phyloP scores from a whole-genome alignment of 2,329 filamentous ascomycete species.

The Diplodia corticola region DNA sequence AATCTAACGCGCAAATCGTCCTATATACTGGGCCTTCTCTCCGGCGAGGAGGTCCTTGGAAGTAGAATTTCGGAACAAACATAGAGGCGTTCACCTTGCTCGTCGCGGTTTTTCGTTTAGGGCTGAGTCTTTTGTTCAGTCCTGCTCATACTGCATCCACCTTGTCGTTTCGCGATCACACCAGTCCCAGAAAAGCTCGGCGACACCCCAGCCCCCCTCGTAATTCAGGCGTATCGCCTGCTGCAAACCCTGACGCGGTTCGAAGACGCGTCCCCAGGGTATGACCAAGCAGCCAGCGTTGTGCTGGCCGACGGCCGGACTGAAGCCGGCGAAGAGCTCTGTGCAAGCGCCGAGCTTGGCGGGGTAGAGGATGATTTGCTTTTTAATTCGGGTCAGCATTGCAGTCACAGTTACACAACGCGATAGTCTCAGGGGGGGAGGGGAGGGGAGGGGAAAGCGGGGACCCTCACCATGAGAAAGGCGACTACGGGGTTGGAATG shows the following conservation, averaged over 20 bases:
- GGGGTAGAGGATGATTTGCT: constrained; percentile 17
- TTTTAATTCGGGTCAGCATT: background rate
- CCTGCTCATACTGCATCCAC: constrained; percentile 25
- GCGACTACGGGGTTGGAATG: constrained; percentile 25
- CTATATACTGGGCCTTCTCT: background rate
- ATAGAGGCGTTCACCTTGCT: background rate
- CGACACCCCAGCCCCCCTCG: constrained; percentile 43
- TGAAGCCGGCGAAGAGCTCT: constrained; percentile 21
- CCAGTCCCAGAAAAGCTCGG: constrained; percentile 46
- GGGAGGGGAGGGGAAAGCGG: background rate
- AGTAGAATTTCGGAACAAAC: background rate
- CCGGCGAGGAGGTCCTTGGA: background rate
- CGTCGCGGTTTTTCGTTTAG: background rate
- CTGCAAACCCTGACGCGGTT: constrained; percentile 37
- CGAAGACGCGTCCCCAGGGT: constrained; percentile 49
- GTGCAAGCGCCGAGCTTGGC: constrained; percentile 22
- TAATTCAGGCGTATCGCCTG: constrained; percentile 34
- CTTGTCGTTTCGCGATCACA: constrained; percentile 35
- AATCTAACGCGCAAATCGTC: background rate
- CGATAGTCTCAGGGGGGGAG: background rate
- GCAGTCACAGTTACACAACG: background rate
- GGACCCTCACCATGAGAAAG: background rate
- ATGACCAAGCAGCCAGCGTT: constrained; percentile 39
- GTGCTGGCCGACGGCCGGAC: constrained; percentile 26
- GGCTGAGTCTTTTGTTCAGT: background rate